Base-by-base conservation (phyloP, 352 stramenopile genomes). In the Plasmopara muralis region DNA sequence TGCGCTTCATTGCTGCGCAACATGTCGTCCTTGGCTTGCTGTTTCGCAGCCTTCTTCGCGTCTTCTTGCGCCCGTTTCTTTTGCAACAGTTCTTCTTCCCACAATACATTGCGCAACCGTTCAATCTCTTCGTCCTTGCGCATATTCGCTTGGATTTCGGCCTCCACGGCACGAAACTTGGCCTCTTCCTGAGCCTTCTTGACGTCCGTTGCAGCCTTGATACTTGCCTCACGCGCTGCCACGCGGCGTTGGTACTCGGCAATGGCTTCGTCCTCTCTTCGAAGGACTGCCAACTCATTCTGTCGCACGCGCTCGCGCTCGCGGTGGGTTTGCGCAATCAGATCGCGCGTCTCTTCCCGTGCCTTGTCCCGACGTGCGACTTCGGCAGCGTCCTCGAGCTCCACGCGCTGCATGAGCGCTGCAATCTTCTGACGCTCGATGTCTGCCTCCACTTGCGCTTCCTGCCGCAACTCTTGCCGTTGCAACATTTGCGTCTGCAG, bases 121-220 rank as follows among this genome's bases (percentile, higher is more conserved):
- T 93, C 77, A 64, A 94, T 87, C 58, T 97, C 87, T 54, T 95
- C 71, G n/a, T 95, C 87, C 28, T 86, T 70, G 39, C 85, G 67
- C 50, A 66, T 76, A 61, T 92, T 83, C 28, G 74, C 72, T 47
- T 87, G 69, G 53, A 93, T 96, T 62, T 96, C 83, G 37, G 79
- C 72, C 50, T 95, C 83, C 16, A 96, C 80, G 4, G 72, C 70
- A 9, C 72, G 60, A 61, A 91, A 95, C 62, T 72, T 65, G 41
- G 72, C 66, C 38, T 89, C 82, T 49, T 89, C 74, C 16, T 77
- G 64, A 28, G 72, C 70, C 51, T 87, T 87, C 57, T 82, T 83
- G 40, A 69, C 66, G 10, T 78, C 74, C n/a, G 74, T 75, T 13
- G 87, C 84, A n/a, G 82, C 83, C 53, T 68, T 74, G 43, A 72